Evolutionary conservation across 192 early-diverging fungal species (phyloP).

Genomic region (Linnemannia zychae): DNA sequence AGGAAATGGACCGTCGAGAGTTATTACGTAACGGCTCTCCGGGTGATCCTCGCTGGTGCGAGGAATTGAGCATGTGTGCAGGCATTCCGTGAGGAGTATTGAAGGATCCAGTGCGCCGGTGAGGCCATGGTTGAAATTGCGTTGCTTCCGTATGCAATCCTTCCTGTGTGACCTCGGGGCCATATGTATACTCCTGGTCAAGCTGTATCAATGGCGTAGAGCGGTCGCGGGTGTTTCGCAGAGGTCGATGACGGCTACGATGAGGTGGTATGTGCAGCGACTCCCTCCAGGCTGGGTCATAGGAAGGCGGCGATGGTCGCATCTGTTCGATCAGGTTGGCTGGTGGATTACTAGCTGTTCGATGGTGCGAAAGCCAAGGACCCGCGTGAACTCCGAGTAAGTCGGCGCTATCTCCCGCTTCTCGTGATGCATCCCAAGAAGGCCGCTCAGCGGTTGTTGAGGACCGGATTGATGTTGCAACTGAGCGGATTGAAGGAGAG

Average conservation of each 20-base stretch:
- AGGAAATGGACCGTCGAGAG: constrained; percentile 32
- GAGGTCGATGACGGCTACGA: neutral
- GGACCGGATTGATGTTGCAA: constrained; percentile 7
- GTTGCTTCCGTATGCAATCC: neutral
- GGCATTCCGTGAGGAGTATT: neutral
- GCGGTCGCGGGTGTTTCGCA: neutral
- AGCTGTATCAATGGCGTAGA: neutral
- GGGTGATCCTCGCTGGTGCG: neutral
- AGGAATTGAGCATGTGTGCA: neutral
- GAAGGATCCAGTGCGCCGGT: constrained; percentile 19
- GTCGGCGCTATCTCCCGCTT: neutral
- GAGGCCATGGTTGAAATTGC: neutral
- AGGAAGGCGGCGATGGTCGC: constrained; percentile 28
- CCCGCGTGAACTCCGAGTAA: neutral
- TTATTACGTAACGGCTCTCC: neutral
- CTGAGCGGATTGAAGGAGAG: constrained; percentile 4
- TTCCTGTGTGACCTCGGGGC: neutral
- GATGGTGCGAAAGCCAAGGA: neutral
- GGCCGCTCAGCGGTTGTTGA: constrained; percentile 8
- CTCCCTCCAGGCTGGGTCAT: constrained; percentile 35
- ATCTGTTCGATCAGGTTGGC: neutral
- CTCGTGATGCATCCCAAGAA: neutral
- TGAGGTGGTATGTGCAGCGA: neutral
- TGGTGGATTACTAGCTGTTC: neutral
- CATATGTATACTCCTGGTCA: neutral